Evolutionary conservation across 768 basidiomycete genomes (phyloP).

Genomic region (Collybiopsis luxurians): DNA sequence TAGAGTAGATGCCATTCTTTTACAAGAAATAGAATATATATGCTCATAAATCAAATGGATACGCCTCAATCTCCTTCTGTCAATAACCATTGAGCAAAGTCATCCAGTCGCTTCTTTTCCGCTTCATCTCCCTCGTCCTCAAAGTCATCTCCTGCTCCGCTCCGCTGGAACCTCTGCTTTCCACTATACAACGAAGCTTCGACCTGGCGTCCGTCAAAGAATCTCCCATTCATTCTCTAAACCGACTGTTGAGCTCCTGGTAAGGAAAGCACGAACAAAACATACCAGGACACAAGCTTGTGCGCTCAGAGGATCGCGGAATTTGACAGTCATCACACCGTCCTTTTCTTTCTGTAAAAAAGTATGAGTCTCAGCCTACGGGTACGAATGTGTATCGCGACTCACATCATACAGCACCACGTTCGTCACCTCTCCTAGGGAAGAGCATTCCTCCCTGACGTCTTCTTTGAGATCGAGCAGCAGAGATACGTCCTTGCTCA

Average conservation of each 20-base stretch:
- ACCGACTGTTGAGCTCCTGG: not conserved
- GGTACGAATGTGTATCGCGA: conserved; percentile 8
- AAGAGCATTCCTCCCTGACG: conserved; percentile 89
- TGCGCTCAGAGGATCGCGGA: conserved; percentile 88
- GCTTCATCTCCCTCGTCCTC: conserved; percentile 67
- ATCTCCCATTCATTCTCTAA: conserved; percentile 94
- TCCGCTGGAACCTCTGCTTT: conserved; percentile 77
- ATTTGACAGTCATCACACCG: conserved; percentile 95
- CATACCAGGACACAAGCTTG: conserved; percentile 87
- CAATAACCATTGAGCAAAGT: conserved; percentile 86
- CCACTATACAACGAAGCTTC: conserved; percentile 83
- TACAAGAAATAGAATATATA: not conserved
- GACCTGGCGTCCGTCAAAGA: conserved; percentile 81
- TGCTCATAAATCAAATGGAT: conserved; percentile 6
- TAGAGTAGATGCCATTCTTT: conserved; percentile 12
- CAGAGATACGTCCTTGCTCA: conserved; percentile 81
- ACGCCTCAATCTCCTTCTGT: conserved; percentile 75
- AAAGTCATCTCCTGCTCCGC: conserved; percentile 61
- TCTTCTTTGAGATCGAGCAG: conserved; percentile 95
- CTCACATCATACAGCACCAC: conserved; percentile 93
- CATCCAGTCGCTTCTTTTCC: conserved; percentile 82
- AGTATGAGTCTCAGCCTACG: not conserved
- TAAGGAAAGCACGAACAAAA: conserved; percentile 12
- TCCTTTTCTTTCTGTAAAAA: conserved; percentile 77
- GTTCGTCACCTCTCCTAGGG: conserved; percentile 92